These are phyloP conservation scores for Endotrypanum monterogeii DNA, from an alignment of 208 protist species.

Conservation along the genomic window DNA sequence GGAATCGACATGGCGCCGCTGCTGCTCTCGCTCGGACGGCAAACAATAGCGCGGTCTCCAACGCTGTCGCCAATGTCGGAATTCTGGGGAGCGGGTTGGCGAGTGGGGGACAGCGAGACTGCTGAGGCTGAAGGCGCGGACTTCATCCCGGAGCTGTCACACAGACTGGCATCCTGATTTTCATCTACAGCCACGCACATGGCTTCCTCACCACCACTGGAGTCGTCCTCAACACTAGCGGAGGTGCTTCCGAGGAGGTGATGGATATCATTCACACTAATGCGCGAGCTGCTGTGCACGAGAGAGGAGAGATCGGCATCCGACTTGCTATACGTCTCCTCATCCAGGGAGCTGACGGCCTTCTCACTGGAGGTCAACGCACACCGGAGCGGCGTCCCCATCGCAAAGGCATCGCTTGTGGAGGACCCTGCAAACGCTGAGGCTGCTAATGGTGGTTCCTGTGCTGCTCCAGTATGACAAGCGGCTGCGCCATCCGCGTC, in stretches of 20 bases:
- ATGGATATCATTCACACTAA: constrained; percentile 57
- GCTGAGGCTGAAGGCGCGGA: background rate
- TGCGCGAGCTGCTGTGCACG: constrained; percentile 48
- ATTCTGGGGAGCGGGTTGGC: background rate
- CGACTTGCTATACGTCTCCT: background rate
- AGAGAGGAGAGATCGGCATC: constrained; percentile 13
- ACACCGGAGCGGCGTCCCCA: background rate
- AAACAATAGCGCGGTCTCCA: background rate
- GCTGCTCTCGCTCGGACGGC: background rate
- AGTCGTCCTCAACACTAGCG: constrained; percentile 21
- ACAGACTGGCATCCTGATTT: background rate
- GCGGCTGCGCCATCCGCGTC: background rate
- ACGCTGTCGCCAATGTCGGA: background rate
- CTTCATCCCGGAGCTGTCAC: background rate
- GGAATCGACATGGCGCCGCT: background rate
- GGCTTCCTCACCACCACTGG: constrained; percentile 5
- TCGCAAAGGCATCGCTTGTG: constrained; percentile 4
- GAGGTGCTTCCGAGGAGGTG: constrained; percentile 32
- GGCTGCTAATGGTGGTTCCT: constrained; percentile 7
- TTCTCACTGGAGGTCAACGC: background rate
- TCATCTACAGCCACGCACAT: background rate
- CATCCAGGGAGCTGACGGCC: background rate
- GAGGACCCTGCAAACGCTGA: constrained; percentile 22
- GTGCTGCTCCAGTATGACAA: background rate
- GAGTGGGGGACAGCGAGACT: background rate